These are phyloP conservation scores for Teunomyces lycoperdinae DNA, from an alignment of 805 yeast genomes.

Conservation along the genomic window DNA sequence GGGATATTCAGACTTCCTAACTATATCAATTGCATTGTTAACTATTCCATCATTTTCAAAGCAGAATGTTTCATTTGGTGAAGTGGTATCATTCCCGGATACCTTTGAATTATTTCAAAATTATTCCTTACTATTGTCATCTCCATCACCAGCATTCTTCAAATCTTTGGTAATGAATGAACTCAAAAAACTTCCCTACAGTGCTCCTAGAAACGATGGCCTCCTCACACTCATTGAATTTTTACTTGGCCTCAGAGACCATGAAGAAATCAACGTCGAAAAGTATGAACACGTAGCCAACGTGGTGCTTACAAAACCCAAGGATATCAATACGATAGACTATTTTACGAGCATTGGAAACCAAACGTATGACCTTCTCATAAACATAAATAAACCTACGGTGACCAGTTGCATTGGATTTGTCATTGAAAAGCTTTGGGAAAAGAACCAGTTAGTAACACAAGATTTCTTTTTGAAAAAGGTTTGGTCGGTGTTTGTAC, in stretches of 20 bases:
- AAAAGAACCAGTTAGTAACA: conserved; percentile 47
- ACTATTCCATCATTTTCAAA: conserved; percentile 26
- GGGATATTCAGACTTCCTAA: conserved; percentile 60
- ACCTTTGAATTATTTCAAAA: conserved; percentile 65
- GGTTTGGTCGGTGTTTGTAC: conserved; percentile 47
- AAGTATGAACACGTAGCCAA: conserved; percentile 67
- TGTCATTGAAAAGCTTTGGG: conserved; percentile 51
- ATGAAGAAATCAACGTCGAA: conserved; percentile 63
- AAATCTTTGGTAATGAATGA: conserved; percentile 44
- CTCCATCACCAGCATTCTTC: conserved; percentile 47
- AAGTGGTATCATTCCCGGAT: conserved; percentile 41
- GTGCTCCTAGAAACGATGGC: conserved; percentile 59
- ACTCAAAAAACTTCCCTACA: conserved; percentile 53
- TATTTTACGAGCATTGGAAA: conserved; percentile 60
- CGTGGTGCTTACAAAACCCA: conserved; percentile 64
- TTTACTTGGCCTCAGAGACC: conserved; percentile 71
- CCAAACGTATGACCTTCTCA: conserved; percentile 62
- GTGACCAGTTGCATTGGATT: conserved; percentile 56
- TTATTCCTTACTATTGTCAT: conserved; percentile 56
- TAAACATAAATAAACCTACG: conserved; percentile 58
- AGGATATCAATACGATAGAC: conserved; percentile 36
- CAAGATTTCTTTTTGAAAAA: conserved; percentile 56
- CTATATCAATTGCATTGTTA: conserved; percentile 45
- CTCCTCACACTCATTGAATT: conserved; percentile 73
- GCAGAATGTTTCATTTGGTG: conserved; percentile 6